phyloP scores from a whole-genome alignment of 1,284 basidiomycete genomes.

The Mycosarcoma mackinlayi region DNA sequence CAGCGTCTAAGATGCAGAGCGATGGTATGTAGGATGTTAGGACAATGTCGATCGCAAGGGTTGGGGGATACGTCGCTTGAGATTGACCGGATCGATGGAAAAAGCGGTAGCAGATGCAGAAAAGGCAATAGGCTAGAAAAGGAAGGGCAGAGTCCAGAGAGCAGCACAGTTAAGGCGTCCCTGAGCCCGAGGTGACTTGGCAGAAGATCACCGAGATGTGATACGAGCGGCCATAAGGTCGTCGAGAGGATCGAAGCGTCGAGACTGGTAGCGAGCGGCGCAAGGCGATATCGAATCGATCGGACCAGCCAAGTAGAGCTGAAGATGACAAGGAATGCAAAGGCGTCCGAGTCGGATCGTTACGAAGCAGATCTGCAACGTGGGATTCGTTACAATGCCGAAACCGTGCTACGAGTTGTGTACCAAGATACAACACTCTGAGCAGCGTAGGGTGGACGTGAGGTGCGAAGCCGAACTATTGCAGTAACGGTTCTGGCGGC shows the following conservation, averaged over 20 bases:
- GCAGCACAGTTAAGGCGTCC: constrained; percentile 56
- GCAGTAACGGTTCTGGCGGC: constrained; percentile 12
- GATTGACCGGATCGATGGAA: too few relatives aligned
- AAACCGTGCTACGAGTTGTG: background rate
- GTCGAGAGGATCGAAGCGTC: constrained; percentile 6
- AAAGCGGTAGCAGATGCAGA: too few relatives aligned
- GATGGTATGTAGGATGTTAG: background rate
- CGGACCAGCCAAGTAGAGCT: background rate
- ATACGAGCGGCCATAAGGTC: constrained; percentile 34
- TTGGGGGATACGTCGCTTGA: too few relatives aligned
- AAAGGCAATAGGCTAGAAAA: background rate
- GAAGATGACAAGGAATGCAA: background rate
- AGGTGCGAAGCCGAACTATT: constrained; percentile 2
- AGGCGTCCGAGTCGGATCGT: constrained; percentile 6
- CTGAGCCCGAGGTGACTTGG: constrained; percentile 30
- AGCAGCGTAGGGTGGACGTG: too few relatives aligned
- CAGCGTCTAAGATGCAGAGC: background rate
- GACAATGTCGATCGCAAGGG: too few relatives aligned
- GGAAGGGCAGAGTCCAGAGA: constrained; percentile 22
- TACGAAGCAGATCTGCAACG: too few relatives aligned
- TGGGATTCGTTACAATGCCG: constrained; percentile 12
- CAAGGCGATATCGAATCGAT: background rate
- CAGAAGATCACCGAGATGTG: constrained; percentile 31
- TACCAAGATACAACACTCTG: too few relatives aligned
- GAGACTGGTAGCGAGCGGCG: constrained; percentile 5